Percentiles rank a stretch among this genome's conserved stretches.
These are phyloP conservation scores for Lomentospora prolificans DNA, from an alignment of 2,329 filamentous ascomycete species.

Conservation along the genomic window DNA sequence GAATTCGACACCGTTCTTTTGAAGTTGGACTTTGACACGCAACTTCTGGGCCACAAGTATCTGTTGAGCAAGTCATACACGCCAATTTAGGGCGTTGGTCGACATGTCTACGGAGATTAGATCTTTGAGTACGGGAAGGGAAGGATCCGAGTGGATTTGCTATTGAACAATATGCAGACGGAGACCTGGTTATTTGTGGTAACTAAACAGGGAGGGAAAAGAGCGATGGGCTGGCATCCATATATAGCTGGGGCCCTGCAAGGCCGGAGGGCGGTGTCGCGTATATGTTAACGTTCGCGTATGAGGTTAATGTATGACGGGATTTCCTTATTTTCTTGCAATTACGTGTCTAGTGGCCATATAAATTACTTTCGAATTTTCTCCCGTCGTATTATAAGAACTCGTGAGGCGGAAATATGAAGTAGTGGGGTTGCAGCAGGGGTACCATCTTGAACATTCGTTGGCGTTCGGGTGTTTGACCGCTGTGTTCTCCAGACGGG, in stretches of 20 bases:
- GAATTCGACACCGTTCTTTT: conserved; percentile 18
- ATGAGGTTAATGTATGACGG: too few species aligned
- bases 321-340: too few species aligned
- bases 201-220: conserved; percentile 21
- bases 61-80: conserved; percentile 41
- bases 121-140: conserved; percentile 58
- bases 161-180: conserved; percentile 52
- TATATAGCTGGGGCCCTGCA: conserved; percentile 6
- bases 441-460: too few species aligned
- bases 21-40: conserved; percentile 51
- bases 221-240: conserved; percentile 3
- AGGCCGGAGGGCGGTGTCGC: conserved; percentile 1
- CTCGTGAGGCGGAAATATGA: too few species aligned
- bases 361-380: too few species aligned
- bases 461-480: too few species aligned
- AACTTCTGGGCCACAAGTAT: conserved; percentile 50
- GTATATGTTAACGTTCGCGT: too few species aligned
- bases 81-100: conserved; percentile 49
- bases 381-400: too few species aligned
- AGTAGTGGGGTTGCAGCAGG: too few species aligned
- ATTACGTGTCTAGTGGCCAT: too few species aligned
- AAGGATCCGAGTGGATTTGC: conserved; percentile 42
- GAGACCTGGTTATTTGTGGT: conserved; percentile 47
- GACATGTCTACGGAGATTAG: conserved; percentile 50
- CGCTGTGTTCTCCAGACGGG: too few species aligned